phyloP scores from a whole-genome alignment of 2,329 filamentous ascomycete species.

The Diaporthe vaccinii region DNA sequence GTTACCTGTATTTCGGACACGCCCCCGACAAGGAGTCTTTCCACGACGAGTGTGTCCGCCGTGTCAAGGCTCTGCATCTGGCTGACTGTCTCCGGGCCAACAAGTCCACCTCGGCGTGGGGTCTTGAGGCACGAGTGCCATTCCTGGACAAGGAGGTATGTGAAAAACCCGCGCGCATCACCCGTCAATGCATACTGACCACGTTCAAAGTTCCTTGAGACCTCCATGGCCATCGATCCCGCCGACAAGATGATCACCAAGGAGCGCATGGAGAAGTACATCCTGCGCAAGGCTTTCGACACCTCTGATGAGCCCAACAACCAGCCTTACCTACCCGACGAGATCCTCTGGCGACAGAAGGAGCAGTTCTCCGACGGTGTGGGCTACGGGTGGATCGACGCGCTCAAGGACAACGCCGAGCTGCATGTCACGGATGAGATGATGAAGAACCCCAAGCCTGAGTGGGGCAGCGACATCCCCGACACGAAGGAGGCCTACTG shows the following conservation, averaged over 20 bases:
- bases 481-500: conserved; percentile 99
- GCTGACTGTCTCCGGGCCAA: conserved; percentile 98
- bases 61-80: conserved; percentile 96
- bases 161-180: conserved; percentile 19
- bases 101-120: conserved; percentile 99
- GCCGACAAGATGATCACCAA: conserved; percentile 95
- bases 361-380: conserved; percentile 99
- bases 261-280: conserved; percentile 95
- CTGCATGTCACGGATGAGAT: conserved; percentile 93
- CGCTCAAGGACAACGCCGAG: conserved; percentile 94
- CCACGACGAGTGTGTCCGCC: conserved; percentile 93
- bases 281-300: conserved; percentile 97
- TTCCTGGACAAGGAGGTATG: conserved; percentile 92
- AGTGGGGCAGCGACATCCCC: conserved; percentile 94
- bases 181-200: conserved; percentile 43
- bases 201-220: conserved; percentile 83
- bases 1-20: conserved; percentile 98
- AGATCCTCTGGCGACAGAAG: conserved; percentile 98
- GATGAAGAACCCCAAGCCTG: conserved; percentile 97
- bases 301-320: conserved; percentile 86
- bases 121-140: conserved; percentile 95
- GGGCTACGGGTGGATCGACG: conserved; percentile 99
- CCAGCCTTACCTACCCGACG: conserved; percentile 91
- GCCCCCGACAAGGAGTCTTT: conserved; percentile 93
- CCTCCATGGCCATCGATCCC: conserved; percentile 93